Percentiles rank a stretch among this genome's conserved stretches.
phyloP scores from a whole-genome alignment of 495 filamentous ascomycete genomes.

The Xylaria curta region DNA sequence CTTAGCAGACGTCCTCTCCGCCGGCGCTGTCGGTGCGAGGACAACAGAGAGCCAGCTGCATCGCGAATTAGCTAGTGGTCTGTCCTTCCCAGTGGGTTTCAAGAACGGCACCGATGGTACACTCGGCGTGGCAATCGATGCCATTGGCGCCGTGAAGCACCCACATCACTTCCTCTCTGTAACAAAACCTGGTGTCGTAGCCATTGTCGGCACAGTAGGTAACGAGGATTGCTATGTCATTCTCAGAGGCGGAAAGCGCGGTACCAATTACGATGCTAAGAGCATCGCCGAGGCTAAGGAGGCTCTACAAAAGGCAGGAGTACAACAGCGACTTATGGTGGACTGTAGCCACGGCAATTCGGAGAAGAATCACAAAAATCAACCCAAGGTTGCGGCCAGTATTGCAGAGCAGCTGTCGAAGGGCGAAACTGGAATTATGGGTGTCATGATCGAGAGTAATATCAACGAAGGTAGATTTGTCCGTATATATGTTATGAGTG shows the following conservation, averaged over 20 bases:
- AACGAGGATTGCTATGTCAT: slow-evolving; percentile 99
- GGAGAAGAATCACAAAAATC: slow-evolving; percentile 94
- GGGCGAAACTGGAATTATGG: slow-evolving; percentile 90
- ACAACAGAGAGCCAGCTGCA: slow-evolving; percentile 97
- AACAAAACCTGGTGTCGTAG: slow-evolving; percentile 94
- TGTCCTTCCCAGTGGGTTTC: slow-evolving; percentile 98
- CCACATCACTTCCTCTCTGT: slow-evolving; percentile 98
- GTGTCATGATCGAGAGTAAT: slow-evolving; percentile 98
- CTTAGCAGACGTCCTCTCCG: slow-evolving; percentile 88
- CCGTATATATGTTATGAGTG: background rate
- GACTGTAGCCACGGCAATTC: slow-evolving; percentile 99
- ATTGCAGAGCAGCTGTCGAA: slow-evolving; percentile 83
- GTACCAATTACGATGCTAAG: slow-evolving; percentile 89
- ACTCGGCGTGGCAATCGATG: slow-evolving; percentile 90
- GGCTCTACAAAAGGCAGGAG: slow-evolving; percentile 68
- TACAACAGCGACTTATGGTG: slow-evolving; percentile 85
- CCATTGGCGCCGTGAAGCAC: slow-evolving; percentile 90
- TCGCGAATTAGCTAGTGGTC: slow-evolving; percentile 89
- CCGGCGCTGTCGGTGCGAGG: slow-evolving; percentile 92
- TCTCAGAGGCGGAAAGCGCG: slow-evolving; percentile 88
- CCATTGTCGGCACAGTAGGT: slow-evolving; percentile 92
- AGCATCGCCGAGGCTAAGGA: slow-evolving; percentile 80
- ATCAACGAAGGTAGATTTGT: slow-evolving; percentile 80
- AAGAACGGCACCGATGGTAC: slow-evolving; percentile 99
- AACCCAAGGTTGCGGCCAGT: slow-evolving; percentile 88